Evolutionary conservation across 2,329 filamentous ascomycete genomes (phyloP), one percentile per base, ranked within the genome.

Genomic region (Leptographium lundbergii): DNA sequence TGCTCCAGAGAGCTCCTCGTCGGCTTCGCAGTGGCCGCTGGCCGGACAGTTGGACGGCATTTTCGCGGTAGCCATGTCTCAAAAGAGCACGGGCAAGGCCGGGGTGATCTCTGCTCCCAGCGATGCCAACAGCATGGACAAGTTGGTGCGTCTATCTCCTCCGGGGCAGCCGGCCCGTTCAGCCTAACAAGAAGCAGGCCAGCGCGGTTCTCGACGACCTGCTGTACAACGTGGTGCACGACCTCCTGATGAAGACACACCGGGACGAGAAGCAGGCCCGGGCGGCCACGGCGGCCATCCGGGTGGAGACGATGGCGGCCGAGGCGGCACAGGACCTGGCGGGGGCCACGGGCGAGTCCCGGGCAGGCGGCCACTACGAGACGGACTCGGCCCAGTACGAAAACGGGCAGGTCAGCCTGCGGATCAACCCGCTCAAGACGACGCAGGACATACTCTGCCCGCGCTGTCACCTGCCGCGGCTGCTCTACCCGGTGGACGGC

Each of bases 211-310:
- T 92, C 67, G 86, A 91, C 67, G 87, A 91, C 68, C 73, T 86
- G 59, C 75, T 92, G 62, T 84, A 87, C 74, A 91, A 89, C 70
- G 81, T 91, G 67, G 79, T 91, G 65, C 85, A 88, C 70, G 86
- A 89, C 69, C 77, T 89, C 57, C 77, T 89, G 63, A 78, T 90
- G 67, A 82, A 88, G 69, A 84, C 83, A 48, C 89, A 92, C 70
- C 86, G 86, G 64, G 81, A 88, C 65, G 89, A 92, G 73, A 91
- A 91, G 75, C 81, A 84, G 63, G 82, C 88, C 57, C 83, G 86
- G 69, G 83, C 84, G 65, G 73, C 81, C 63, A 80, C 86, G 61
- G 79, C 86, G 66, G 78, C 83, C 63, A 85, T 86, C 65, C 75
- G 77, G 54, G 79, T 85, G 67, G 82, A 86, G 71, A 84, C 85